Conservation (phyloP, 352 stramenopile genomes). For the Phytophthora foliorum region DNA sequence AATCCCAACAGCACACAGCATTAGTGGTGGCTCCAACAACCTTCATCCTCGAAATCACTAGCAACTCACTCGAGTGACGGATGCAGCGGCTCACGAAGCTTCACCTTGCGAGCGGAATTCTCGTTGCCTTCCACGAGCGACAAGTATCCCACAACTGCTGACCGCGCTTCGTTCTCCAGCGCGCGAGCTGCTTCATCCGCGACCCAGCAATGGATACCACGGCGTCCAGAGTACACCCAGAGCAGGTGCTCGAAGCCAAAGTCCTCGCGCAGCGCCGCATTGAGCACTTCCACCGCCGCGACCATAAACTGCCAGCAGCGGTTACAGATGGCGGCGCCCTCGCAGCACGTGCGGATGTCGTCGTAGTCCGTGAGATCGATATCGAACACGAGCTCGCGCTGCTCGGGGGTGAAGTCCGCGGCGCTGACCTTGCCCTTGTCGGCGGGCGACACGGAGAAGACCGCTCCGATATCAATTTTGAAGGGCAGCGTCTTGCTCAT, state of each 20-base stretch:
- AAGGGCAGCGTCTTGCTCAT: conserved; percentile 96
- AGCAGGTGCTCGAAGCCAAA: conserved; percentile 99
- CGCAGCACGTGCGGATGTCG: conserved; percentile 97
- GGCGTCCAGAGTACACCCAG: conserved; percentile 99
- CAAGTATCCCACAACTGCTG: conserved; percentile 97
- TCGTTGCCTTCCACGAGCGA: conserved; percentile 94
- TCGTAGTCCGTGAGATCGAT: conserved; percentile 99
- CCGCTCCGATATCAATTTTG: conserved; percentile 99
- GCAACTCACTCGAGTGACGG: conserved; percentile 90
- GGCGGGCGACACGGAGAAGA: conserved; percentile 92
- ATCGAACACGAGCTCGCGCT: conserved; percentile 99
- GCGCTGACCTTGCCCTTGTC: conserved; percentile 91
- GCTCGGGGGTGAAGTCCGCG: conserved; percentile 91
- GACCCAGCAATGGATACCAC: conserved; percentile 99
- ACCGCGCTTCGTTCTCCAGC: conserved; percentile 97
- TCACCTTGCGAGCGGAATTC: conserved; percentile 91
- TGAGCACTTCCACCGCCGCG: conserved; percentile 96
- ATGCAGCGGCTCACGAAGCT: conserved; percentile 93
- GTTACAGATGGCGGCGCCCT: conserved; percentile 91
- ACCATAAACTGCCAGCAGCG: conserved; percentile 99
- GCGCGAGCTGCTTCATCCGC: conserved; percentile 94
- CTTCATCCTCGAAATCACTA: background rate
- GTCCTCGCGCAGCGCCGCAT: conserved; percentile 93
- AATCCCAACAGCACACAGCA: conserved; percentile 4
- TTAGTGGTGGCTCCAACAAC: conserved; percentile 7